A percentile compares a stretch with the other conserved stretches of the same genome.
Conservation (phyloP, 495 filamentous ascomycete species). For the Talaromyces thailandensis region DNA sequence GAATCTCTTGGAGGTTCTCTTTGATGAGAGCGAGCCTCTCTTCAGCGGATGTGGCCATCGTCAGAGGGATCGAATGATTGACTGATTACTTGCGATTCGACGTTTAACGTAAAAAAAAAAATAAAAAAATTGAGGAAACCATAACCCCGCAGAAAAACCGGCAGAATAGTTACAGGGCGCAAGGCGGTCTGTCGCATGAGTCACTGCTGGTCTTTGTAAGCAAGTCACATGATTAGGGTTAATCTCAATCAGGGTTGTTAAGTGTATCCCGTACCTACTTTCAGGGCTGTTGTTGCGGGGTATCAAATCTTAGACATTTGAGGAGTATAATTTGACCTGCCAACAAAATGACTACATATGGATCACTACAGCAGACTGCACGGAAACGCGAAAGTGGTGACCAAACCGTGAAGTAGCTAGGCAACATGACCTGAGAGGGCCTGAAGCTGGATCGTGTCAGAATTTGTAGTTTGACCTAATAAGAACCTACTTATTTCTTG, state of each 20-base stretch:
- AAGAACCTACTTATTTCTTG: too few species aligned
- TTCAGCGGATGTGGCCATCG: slow-evolving; percentile 11
- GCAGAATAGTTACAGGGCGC: background rate
- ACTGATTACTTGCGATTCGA: background rate
- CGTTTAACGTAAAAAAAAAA: background rate
- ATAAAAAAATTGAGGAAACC: background rate
- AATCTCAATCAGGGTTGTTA: too few species aligned
- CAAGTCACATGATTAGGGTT: background rate
- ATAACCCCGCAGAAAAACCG: background rate
- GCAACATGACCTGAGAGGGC: too few species aligned
- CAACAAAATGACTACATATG: too few species aligned
- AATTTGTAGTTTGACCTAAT: too few species aligned
- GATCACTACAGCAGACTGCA: too few species aligned
- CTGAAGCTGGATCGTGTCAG: too few species aligned
- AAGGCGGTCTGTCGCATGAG: background rate
- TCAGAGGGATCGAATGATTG: background rate
- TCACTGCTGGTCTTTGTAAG: background rate
- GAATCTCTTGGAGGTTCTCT: slow-evolving; percentile 72
- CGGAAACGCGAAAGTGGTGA: too few species aligned
- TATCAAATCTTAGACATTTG: too few species aligned
- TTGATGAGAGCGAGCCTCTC: slow-evolving; percentile 60
- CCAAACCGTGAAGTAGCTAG: too few species aligned
- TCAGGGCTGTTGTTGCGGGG: too few species aligned
- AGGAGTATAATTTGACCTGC: too few species aligned
- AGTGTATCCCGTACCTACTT: background rate